Base-by-base conservation (phyloP, 2,329 filamentous ascomycete genomes). In the Colletotrichum lini region DNA sequence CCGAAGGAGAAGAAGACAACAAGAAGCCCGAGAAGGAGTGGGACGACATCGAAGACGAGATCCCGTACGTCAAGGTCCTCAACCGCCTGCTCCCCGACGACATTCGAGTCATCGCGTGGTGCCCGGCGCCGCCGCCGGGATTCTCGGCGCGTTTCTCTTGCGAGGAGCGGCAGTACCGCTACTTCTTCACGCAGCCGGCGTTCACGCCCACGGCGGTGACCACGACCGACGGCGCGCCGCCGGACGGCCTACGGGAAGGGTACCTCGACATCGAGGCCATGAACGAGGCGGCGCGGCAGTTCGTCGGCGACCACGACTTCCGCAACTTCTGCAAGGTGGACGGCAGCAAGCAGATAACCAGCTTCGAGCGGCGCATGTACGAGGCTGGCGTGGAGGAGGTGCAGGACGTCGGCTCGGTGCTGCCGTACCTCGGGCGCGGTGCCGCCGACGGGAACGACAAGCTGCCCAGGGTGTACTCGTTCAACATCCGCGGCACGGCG, bases 321-420 rank as follows among this genome's bases (percentile, higher is more conserved):
- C 91, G 96, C 72, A 99, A 99, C 81, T 93, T 98, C 79, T 98
- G 96, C 88, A 98, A 98, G 82, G 87, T 98, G 70, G 96, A 99
- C 82, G 88, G 93, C 1, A 91, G 88, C 76, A 98, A 98, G 85
- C 94, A 97, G 82, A 94, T 98, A 76, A 90, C 90, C 44, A 96
- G 94, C 79, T 98, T 96, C 77, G 84, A 89, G 76, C 88, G 96
- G 52, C 88, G 89, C 53, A 94, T 99, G 76, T 95, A 92, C 80
- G 90, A 93, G 82, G 90, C 94, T 12, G 91, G 92, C 76, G 93
- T 99, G 73, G 91, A 94, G 70, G 88, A 92, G 77, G 90, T 95
- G 2, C 80, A 87, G 26, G 87, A 84, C 78, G 81, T 83, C 21
- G 84, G 81, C 49, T 86, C 86, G 13, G 86, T 87, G 6, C 77